A percentile compares a stretch with the other conserved stretches of the same genome.
Evolutionary conservation across 1,284 basidiomycete species (phyloP).

Genomic region (Ganoderma resinaceum): DNA sequence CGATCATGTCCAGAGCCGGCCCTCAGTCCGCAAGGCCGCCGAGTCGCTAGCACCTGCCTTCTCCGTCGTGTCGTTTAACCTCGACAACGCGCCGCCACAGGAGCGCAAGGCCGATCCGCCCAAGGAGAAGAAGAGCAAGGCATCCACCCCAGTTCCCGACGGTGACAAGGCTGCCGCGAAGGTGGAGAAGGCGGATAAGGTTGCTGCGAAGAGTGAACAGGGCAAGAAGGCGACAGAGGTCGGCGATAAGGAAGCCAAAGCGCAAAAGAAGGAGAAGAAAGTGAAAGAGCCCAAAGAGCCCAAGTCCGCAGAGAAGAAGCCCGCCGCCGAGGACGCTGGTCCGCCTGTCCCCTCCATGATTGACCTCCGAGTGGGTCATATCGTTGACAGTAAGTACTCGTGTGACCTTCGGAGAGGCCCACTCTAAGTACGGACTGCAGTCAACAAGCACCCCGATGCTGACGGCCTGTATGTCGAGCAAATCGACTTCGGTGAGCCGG

Average conservation of each 20-base stretch:
- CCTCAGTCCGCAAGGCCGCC: slow-evolving; percentile 64
- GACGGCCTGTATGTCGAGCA: slow-evolving; percentile 94
- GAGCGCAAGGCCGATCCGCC: slow-evolving; percentile 77
- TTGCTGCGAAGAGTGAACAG: slow-evolving; percentile 37
- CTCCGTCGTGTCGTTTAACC: slow-evolving; percentile 70
- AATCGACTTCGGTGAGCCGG: slow-evolving; percentile 95
- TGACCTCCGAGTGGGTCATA: slow-evolving; percentile 90
- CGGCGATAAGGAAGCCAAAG: slow-evolving; percentile 40
- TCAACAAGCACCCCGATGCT: slow-evolving; percentile 93
- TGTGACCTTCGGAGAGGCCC: background rate
- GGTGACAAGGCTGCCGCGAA: slow-evolving; percentile 30
- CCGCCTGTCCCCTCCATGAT: slow-evolving; percentile 93
- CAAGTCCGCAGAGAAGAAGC: slow-evolving; percentile 46
- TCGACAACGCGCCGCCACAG: slow-evolving; percentile 75
- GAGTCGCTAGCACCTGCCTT: slow-evolving; percentile 63
- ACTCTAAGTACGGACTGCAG: slow-evolving; percentile 47
- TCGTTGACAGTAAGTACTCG: slow-evolving; percentile 79
- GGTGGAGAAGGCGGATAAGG: slow-evolving; percentile 41
- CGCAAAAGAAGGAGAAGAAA: slow-evolving; percentile 57
- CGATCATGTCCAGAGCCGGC: slow-evolving; percentile 85
- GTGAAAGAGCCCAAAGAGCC: slow-evolving; percentile 50
- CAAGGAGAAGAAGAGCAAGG: slow-evolving; percentile 84
- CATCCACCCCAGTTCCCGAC: slow-evolving; percentile 44
- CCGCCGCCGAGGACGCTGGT: slow-evolving; percentile 59
- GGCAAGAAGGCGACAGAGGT: slow-evolving; percentile 37